A percentile compares a stretch with the other conserved stretches of the same genome.
These are phyloP conservation scores for Corymbia maculata DNA, from an alignment of 345 rosid genomes.

Conservation along the genomic window DNA sequence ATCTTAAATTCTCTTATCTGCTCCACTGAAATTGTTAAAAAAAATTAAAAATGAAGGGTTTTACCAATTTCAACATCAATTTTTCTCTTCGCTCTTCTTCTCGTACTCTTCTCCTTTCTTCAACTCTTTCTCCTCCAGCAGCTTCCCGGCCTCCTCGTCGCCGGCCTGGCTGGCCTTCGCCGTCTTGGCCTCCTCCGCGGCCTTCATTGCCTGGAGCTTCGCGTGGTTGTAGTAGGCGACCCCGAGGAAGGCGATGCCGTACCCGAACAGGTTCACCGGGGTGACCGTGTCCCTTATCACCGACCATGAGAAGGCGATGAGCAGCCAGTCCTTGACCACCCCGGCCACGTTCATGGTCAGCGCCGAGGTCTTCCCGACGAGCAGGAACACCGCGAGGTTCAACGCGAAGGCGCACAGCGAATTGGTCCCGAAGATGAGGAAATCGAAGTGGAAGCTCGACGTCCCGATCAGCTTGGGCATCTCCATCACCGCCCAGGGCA, in stretches of 20 bases:
- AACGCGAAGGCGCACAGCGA: neutral
- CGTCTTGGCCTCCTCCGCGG: neutral
- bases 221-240: neutral
- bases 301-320: neutral
- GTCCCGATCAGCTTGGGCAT: slow-evolving; percentile 24
- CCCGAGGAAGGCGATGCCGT: neutral
- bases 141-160: neutral
- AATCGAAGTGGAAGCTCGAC: neutral
- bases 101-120: neutral
- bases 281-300: neutral
- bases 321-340: neutral
- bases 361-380: neutral
- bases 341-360: neutral
- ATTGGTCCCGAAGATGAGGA: neutral
- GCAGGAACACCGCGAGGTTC: neutral
- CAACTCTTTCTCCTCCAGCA: neutral
- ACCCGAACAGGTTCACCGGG: neutral
- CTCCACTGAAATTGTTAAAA: neutral
- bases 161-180: neutral
- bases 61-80: neutral
- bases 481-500: slow-evolving; percentile 32
- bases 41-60: neutral
- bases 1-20: neutral
- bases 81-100: neutral
- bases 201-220: neutral